These are phyloP conservation scores for Epichloe gansuensis DNA, from an alignment of 2,329 filamentous ascomycete species.

Conservation along the genomic window DNA sequence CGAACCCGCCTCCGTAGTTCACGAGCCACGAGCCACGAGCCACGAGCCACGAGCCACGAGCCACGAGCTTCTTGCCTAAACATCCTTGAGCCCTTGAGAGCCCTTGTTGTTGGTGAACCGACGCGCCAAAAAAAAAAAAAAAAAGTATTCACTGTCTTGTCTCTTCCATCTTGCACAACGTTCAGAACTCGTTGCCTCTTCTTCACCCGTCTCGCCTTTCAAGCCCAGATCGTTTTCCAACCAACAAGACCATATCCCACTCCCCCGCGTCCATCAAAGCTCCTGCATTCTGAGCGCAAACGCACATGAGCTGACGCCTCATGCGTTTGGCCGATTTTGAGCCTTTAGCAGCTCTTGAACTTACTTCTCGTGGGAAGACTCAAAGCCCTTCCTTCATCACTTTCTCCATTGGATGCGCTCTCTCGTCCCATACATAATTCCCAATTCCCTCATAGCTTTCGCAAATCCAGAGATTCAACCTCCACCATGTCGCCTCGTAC, in stretches of 20 bases:
- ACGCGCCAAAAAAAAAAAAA: too few species aligned
- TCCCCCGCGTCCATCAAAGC: slow-evolving; percentile 1
- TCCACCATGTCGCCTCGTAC: slow-evolving; percentile 21
- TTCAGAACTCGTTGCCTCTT: too few species aligned
- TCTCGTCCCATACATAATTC: slow-evolving; percentile 10
- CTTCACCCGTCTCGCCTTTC: too few species aligned
- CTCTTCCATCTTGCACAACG: too few species aligned
- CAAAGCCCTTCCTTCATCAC: not conserved
- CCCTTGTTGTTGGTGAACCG: too few species aligned
- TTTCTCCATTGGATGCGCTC: slow-evolving; percentile 10
- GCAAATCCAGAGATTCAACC: slow-evolving; percentile 1
- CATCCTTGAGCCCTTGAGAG: not conserved
- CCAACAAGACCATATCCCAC: not conserved
- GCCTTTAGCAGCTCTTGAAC: not conserved
- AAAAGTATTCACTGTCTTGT: too few species aligned
- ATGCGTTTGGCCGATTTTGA: not conserved
- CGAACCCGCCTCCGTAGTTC: not conserved
- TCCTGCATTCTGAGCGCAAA: not conserved
- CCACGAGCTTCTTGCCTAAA: not conserved
- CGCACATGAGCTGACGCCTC: too few species aligned
- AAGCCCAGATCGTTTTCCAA: too few species aligned
- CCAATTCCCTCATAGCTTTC: slow-evolving; percentile 10
- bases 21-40: not conserved
- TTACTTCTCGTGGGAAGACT: not conserved
- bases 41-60: not conserved